phyloP scores from a whole-genome alignment of 208 protist genomes.

The Trypanosoma boissoni region DNA sequence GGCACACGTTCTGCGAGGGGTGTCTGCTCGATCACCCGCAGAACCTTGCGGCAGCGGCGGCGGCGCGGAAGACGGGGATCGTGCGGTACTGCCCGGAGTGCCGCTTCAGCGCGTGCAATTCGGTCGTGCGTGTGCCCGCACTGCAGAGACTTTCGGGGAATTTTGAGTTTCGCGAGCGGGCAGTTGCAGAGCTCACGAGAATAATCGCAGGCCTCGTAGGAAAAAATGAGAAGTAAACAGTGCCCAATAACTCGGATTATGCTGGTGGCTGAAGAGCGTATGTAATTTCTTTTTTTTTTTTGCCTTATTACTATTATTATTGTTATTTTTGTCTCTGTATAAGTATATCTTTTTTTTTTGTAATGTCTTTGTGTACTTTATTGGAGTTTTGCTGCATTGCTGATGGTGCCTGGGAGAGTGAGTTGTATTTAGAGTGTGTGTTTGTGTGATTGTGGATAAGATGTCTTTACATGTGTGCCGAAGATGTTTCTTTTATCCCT shows the following conservation, averaged over 20 bases:
- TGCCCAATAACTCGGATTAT: background rate
- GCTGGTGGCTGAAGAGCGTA: no score
- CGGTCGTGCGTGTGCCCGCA: slow-evolving; percentile 10
- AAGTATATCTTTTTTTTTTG: slow-evolving; percentile 11
- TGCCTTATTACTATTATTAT: slow-evolving; percentile 3
- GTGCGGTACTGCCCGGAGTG: slow-evolving; percentile 33
- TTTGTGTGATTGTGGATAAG: no score
- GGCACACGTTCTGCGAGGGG: slow-evolving; percentile 73
- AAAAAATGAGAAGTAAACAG: background rate
- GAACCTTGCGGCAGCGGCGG: slow-evolving; percentile 24
- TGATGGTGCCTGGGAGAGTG: no score
- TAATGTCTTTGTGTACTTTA: slow-evolving; percentile 1
- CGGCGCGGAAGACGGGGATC: background rate
- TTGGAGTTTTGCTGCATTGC: slow-evolving; percentile 6
- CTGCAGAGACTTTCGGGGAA: slow-evolving; percentile 26
- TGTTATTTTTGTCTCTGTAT: slow-evolving; percentile 9
- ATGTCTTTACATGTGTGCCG: slow-evolving; percentile 24
- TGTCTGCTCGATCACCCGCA: slow-evolving; percentile 55
- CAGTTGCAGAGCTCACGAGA: slow-evolving; percentile 9
- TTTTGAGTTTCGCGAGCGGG: slow-evolving; percentile 19
- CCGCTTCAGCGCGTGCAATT: slow-evolving; percentile 9
- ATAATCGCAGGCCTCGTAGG: background rate
- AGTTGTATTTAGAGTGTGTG: no score
- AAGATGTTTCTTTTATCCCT: slow-evolving; percentile 25
- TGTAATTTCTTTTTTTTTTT: slow-evolving; percentile 3